phyloP scores from a whole-genome alignment of 1,139 yeast genomes.

The Geotrichum macrosporum region DNA sequence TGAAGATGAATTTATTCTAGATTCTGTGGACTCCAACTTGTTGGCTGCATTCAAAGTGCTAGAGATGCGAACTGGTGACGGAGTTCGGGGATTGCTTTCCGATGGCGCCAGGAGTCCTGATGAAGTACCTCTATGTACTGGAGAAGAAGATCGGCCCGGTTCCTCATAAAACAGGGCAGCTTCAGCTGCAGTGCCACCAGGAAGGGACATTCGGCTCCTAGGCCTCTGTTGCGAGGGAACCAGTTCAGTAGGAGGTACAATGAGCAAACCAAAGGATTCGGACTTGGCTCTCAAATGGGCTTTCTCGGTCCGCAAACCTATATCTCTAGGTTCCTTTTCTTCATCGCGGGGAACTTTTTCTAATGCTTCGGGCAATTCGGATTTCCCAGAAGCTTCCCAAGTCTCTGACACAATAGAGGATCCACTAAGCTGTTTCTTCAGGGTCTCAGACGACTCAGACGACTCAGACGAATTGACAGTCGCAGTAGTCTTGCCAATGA shows the following conservation, averaged over 20 bases:
- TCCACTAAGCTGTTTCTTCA: background rate
- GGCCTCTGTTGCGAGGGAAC: background rate
- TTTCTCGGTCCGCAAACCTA: too few relatives aligned
- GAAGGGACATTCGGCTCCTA: background rate
- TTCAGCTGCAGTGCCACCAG: too few relatives aligned
- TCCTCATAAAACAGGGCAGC: too few relatives aligned
- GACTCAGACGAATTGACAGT: background rate
- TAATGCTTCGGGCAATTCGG: too few relatives aligned
- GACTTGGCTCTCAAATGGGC: background rate
- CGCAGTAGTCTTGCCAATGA: too few relatives aligned
- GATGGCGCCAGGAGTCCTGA: too few relatives aligned
- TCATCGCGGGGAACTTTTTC: too few relatives aligned
- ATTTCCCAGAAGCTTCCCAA: too few relatives aligned
- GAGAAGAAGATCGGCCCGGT: background rate
- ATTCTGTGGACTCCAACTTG: slow-evolving; percentile 4
- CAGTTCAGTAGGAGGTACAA: background rate
- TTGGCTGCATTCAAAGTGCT: background rate
- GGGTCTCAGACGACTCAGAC: background rate
- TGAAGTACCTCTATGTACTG: background rate
- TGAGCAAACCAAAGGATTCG: background rate
- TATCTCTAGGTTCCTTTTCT: too few relatives aligned
- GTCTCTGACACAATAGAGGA: too few relatives aligned
- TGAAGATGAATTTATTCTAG: slow-evolving; percentile 3
- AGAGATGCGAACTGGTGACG: slow-evolving; percentile 5
- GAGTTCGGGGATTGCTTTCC: slow-evolving; percentile 7